Evolutionary conservation across 805 yeast genomes (phyloP).

Genomic region (Kregervanrija pseudodelftensis): DNA sequence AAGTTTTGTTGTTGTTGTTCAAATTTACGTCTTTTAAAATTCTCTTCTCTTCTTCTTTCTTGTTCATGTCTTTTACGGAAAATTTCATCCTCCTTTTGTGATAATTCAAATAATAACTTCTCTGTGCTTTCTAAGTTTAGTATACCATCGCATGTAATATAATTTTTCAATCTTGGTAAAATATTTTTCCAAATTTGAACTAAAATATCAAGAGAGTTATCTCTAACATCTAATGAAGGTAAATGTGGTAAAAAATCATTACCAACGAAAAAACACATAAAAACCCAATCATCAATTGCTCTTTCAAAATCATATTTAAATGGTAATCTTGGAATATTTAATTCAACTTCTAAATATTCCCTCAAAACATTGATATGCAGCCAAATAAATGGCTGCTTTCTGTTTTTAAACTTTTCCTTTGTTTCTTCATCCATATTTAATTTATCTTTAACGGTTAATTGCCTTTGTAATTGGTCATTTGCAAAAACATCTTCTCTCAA

Average conservation of each 20-base stretch:
- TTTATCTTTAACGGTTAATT: constrained; percentile 40
- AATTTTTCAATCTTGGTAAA: constrained; percentile 61
- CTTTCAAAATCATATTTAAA: constrained; percentile 84
- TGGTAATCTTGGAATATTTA: constrained; percentile 59
- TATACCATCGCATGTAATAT: constrained; percentile 84
- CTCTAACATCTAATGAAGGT: constrained; percentile 91
- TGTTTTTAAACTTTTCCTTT: constrained; percentile 34
- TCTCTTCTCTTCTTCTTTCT: constrained; percentile 64
- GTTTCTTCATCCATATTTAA: constrained; percentile 57
- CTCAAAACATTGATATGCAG: constrained; percentile 80
- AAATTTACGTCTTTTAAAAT: constrained; percentile 48
- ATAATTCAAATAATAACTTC: constrained; percentile 53
- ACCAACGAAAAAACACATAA: constrained; percentile 97
- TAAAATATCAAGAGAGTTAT: constrained; percentile 80
- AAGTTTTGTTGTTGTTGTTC: constrained; percentile 40
- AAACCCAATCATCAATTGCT: constrained; percentile 98
- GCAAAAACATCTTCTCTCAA: constrained; percentile 96
- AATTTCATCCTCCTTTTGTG: constrained; percentile 70
- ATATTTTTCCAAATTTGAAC: constrained; percentile 77
- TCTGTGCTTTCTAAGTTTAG: constrained; percentile 75
- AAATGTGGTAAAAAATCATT: constrained; percentile 96
- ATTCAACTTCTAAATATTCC: constrained; percentile 81
- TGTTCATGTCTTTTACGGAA: constrained; percentile 62
- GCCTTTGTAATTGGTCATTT: constrained; percentile 43
- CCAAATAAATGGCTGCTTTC: constrained; percentile 87